These are phyloP conservation scores for Amanita muscaria DNA, from an alignment of 768 basidiomycete genomes.

Conservation along the genomic window DNA sequence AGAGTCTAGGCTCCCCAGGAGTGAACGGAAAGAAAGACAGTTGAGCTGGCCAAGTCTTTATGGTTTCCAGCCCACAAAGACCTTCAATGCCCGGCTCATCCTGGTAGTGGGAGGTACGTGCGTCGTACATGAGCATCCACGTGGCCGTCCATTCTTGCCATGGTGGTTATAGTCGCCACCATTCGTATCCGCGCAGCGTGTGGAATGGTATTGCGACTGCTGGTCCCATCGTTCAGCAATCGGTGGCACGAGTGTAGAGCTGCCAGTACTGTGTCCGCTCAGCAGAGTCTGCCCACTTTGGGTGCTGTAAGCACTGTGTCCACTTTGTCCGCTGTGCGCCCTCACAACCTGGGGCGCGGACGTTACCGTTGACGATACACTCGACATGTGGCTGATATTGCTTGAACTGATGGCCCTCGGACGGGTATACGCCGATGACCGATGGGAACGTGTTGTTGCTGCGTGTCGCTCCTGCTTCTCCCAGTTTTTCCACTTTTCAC, in stretches of 20 bases:
- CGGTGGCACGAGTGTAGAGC: background rate
- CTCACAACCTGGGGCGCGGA: background rate
- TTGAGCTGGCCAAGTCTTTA: background rate
- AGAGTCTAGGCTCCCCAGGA: no score
- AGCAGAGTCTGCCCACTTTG: background rate
- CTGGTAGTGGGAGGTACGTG: constrained; percentile 24
- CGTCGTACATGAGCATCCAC: constrained; percentile 11
- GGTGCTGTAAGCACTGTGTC: background rate
- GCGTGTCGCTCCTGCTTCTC: constrained; percentile 22
- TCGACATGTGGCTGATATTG: background rate
- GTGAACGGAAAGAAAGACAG: background rate
- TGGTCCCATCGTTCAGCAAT: background rate
- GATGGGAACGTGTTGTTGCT: background rate
- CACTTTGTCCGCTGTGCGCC: constrained; percentile 1
- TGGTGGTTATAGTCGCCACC: background rate
- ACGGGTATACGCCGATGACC: background rate
- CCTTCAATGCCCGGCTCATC: constrained; percentile 44
- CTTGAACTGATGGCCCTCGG: background rate
- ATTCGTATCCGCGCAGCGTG: background rate
- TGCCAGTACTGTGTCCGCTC: background rate
- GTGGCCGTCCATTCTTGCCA: constrained; percentile 4
- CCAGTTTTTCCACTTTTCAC: constrained; percentile 49
- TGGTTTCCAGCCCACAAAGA: constrained; percentile 51
- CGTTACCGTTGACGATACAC: background rate
- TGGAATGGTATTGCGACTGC: background rate